Evolutionary conservation across 2,329 filamentous ascomycete genomes (phyloP), one percentile per base, ranked within the genome.

Genomic region (Penicillium sp.): DNA sequence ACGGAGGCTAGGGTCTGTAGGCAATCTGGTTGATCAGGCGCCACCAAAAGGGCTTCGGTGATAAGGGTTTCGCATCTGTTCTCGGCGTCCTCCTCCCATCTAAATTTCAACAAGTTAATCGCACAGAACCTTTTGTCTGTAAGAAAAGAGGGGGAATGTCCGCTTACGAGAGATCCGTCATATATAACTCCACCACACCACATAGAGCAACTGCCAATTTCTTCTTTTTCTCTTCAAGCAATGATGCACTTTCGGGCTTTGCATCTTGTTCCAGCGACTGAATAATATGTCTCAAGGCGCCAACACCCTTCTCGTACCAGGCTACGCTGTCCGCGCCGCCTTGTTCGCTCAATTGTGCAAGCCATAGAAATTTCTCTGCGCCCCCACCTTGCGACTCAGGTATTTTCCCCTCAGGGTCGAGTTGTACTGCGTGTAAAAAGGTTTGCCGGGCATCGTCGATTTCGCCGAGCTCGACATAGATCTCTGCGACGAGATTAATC

Each of bases 1-100:
- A 99, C 89, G 60, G 91, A 96, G 52, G 94, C 94, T 33, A 97
- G 82, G 7, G 94, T 97, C 76, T 99, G 94, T 77, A 96, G 85
- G n/a, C 91, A 89, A 74, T 97, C 93, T 3, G 92, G 83, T 55
- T 85, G 87, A 55, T 87, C 83, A 3, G 93, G 91, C 58, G 89
- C 89, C 60, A 95, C 84, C 65, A 96, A 78, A 56, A 94, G 86
- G 24, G 94, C 94, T 77, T 99, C 91, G 5, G 92, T 96, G 61
- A 97, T 84, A 58, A 96, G 84, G 5, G 84, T 78, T 74, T 99
- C 93, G 77, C 95, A 99, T 63, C 87, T 84, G 63, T 83, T 79
- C 77, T 99, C 94, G 5, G 93, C 94, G 68, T 97, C 91, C 52
- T 86, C 85, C 74, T 97, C 92, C 90, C 82, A 87, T 52, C 79